Base-by-base conservation (phyloP, 805 yeast species). In the Candida andamanensis region DNA sequence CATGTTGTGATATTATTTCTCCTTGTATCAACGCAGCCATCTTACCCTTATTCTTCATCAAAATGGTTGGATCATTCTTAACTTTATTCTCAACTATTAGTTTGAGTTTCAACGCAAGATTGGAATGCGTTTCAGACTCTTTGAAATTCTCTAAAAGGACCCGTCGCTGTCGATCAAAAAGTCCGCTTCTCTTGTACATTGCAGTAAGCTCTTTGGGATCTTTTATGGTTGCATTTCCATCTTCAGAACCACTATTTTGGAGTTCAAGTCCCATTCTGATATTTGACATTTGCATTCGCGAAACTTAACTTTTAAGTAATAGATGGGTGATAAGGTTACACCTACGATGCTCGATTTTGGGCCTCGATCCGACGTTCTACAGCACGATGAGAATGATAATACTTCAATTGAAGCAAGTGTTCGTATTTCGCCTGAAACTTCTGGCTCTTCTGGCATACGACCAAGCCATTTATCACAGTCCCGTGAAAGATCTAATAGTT, bases 1-100 rank as follows among this genome's bases (percentile, higher is more conserved):
- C 42, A 29, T 50, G 54, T 29, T 52, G 47, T 39, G 47, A 46
- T 32, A 70, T 59, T 28, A 73, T 61, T 21, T 67, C 70, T 2
- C 78, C 74, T 41, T 73, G 78, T 2, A 74, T 66, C 36, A 73
- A 47, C 0, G 78, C 78, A 0, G 68, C 69, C 46, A 69, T 56
- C 29, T 64, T 69, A 2, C 76, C 78, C 32, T 60, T 67, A 48
- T 72, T 74, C 44, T 70, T 61, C 40, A 60, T 49, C 14, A 74
- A 47, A 12, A 74, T 60, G 13, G 61, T 49, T 1, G 78, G 78
- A 40, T 74, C 76, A 21, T 62, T 54, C 28, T 61, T 56, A 15
- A 72, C 64, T 39, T 72, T 72, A 25, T 54, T 48, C 35, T 68
- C 74, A 3, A 74, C 63, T 48, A 72, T 49, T 16, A 66, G 45